A percentile compares a stretch with the other conserved stretches of the same genome.
phyloP scores from a whole-genome alignment of 345 rosid genomes.

The Abelmoschus esculentus region DNA sequence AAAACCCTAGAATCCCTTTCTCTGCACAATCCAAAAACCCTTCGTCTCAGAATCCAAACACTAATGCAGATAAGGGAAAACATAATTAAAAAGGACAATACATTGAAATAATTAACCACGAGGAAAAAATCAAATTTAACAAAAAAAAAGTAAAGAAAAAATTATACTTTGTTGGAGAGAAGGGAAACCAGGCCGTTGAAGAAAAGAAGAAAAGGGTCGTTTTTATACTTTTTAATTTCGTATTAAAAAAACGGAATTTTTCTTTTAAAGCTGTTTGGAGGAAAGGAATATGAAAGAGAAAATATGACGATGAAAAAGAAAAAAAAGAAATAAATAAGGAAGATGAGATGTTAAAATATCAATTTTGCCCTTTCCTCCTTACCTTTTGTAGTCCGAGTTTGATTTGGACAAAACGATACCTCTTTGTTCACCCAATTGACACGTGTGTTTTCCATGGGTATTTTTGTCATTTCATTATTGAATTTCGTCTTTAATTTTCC shows the following conservation, averaged over 20 bases:
- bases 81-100: background rate
- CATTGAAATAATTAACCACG: background rate
- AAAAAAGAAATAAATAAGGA: background rate
- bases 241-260: background rate
- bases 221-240: background rate
- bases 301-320: background rate
- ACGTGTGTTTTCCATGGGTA: background rate
- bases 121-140: background rate
- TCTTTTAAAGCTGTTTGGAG: constrained; percentile 11
- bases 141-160: background rate
- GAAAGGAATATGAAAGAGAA: background rate
- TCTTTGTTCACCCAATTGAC: background rate
- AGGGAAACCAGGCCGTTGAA: constrained; percentile 16
- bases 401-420: background rate
- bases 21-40: constrained; percentile 22
- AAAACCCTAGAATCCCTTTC: constrained; percentile 35
- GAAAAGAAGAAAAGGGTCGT: background rate
- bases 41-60: constrained; percentile 11
- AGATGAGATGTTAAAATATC: background rate
- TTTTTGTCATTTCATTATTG: background rate
- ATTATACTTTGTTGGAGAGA: constrained; percentile 15
- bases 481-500: constrained; percentile 8
- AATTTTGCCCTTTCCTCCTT: constrained; percentile 1
- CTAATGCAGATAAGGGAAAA: constrained; percentile 25
- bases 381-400: background rate